Evolutionary conservation across 768 basidiomycete species (phyloP).

Genomic region (Daedaleopsis sinensis): DNA sequence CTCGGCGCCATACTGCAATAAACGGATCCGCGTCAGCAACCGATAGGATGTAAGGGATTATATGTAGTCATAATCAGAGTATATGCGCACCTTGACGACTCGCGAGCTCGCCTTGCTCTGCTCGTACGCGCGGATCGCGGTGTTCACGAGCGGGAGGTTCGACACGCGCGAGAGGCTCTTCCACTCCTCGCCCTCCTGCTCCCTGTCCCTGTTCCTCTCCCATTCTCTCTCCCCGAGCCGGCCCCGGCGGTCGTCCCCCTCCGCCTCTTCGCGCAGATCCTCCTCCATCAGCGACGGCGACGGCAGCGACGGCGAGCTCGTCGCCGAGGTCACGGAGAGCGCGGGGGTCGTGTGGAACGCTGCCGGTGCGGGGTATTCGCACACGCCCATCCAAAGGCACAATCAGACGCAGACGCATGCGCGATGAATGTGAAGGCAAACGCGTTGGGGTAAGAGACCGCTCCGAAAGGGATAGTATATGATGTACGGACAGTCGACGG

Average conservation of each 20-base stretch:
- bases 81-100: conserved; percentile 82
- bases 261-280: conserved; percentile 14
- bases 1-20: conserved; percentile 85
- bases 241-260: no score
- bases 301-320: conserved; percentile 35
- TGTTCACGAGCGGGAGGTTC: conserved; percentile 70
- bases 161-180: conserved; percentile 63
- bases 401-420: no score
- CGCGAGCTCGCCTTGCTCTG: conserved; percentile 82
- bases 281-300: conserved; percentile 26
- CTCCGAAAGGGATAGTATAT: no score
- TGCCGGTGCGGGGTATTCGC: no score
- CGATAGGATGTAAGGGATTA: no score
- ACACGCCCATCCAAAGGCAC: no score
- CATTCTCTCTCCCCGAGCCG: no score
- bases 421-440: background rate
- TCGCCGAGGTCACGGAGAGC: conserved; percentile 35
- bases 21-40: no score
- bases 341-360: conserved; percentile 40
- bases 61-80: no score
- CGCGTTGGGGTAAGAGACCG: background rate
- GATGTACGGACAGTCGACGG: conserved; percentile 31
- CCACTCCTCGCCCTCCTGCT: conserved; percentile 22
- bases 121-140: conserved; percentile 76
- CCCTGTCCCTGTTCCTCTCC: background rate